A percentile compares a stretch with the other conserved stretches of the same genome.
Evolutionary conservation across 805 yeast species (phyloP).

Genomic region (Saturnispora saitoi): DNA sequence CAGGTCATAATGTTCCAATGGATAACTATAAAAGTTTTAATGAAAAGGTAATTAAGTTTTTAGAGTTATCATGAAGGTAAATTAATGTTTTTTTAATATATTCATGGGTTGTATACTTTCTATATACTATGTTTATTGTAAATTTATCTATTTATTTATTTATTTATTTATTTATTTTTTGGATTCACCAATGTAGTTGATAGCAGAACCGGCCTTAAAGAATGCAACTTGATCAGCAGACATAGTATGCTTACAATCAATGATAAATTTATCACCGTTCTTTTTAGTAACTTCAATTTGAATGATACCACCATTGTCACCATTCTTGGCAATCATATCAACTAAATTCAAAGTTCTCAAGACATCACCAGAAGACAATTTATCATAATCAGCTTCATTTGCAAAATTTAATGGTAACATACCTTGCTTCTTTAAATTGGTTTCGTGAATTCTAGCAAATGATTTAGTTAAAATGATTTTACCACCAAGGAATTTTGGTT

Average conservation of each 20-base stretch:
- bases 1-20: conserved; percentile 72
- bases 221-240: conserved; percentile 91
- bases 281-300: conserved; percentile 64
- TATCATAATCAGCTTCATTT: conserved; percentile 82
- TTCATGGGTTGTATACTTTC: not conserved
- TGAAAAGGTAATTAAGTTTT: conserved; percentile 30
- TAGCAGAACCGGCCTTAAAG: conserved; percentile 96
- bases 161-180: conserved; percentile 13
- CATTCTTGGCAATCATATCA: conserved; percentile 72
- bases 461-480: conserved; percentile 81
- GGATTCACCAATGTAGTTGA: conserved; percentile 59
- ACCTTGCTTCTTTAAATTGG: conserved; percentile 97
- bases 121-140: no score
- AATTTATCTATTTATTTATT: not conserved
- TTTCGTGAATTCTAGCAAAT: conserved; percentile 97
- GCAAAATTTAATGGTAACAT: conserved; percentile 92
- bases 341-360: conserved; percentile 64
- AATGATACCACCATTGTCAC: conserved; percentile 80
- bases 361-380: conserved; percentile 65
- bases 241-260: conserved; percentile 90
- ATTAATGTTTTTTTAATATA: not conserved
- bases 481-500: conserved; percentile 93
- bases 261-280: conserved; percentile 60
- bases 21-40: conserved; percentile 57
- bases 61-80: conserved; percentile 18